Evolutionary conservation across 2,329 filamentous ascomycete genomes (phyloP), one percentile per base, ranked within the genome.

Genomic region (Amesomyces nigricolor): DNA sequence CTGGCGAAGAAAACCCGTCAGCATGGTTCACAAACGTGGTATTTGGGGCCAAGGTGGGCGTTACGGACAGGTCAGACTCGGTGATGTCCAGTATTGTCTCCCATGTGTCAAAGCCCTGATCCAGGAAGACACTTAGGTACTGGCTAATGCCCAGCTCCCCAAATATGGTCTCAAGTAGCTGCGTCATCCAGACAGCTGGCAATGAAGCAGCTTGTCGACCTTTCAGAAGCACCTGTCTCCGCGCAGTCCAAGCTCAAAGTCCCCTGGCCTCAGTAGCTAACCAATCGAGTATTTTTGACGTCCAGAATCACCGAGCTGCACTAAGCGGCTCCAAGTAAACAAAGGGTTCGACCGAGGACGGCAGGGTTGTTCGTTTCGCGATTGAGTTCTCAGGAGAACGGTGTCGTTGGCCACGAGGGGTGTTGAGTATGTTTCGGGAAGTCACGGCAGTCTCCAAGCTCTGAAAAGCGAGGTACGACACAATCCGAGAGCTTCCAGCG

Each of bases 21-120:
- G 61, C 48, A 56, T 17, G 14, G 19, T 43, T 9, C 14, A 3
- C 39, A 5, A n/a, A 32, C n/a, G 40, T 42, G 4, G 37, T n/a
- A 56, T 40, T 46, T 6, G 13, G 48, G 22, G 13, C 30, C 11
- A 22, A 22, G 44, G 14, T 16, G 7, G 42, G 13, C 44, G 84
- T 68, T 39, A 59, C 59, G 47, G 71, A 90, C 86, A 94, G 76
- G 66, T 94, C 89, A 22, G 87, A 88, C 70, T 92, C 89, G 58
- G 88, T 90, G 52, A 94, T 91, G 66, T 92, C 88, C 49, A 91
- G 76, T 53, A 92, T 85, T 1, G 86, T 91, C 35, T 90, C 87
- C 89, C 89, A 92, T 10, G 85, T 83, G 69, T 94, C 89, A 69
- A 94, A 94, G 3, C 89, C 89, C 71, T 92, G 88, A 51, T 88